These are phyloP conservation scores for Aechmea fasciata DNA, from an alignment of 176 grass and related monocot genomes.

Conservation along the genomic window DNA sequence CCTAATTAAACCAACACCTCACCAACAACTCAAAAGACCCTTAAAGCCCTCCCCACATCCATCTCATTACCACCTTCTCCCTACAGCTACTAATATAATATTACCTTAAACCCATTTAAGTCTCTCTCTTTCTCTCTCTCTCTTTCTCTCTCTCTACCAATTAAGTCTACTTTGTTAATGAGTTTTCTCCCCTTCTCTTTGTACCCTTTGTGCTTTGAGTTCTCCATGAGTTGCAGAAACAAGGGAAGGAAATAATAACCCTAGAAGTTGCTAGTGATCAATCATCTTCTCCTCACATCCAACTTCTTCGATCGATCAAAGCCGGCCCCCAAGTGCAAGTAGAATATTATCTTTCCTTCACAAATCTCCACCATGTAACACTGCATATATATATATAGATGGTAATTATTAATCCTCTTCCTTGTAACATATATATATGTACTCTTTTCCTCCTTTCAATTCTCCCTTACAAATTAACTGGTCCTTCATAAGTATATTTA, in stretches of 20 bases:
- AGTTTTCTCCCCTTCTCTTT: conserved; percentile 19
- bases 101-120: not conserved
- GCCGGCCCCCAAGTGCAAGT: no score
- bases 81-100: not conserved
- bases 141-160: conserved; percentile 6
- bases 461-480: no score
- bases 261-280: not conserved
- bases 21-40: conserved; percentile 22
- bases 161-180: conserved; percentile 12
- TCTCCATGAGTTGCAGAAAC: not conserved
- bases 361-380: no score
- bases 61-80: conserved; percentile 6
- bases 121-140: conserved; percentile 5
- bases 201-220: not conserved
- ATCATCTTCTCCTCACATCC: no score
- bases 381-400: no score
- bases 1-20: conserved; percentile 19
- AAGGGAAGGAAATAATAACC: not conserved
- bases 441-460: no score
- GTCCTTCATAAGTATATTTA: no score
- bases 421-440: no score
- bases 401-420: no score
- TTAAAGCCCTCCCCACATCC: not conserved
- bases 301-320: no score
- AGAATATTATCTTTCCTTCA: no score